Percentiles rank a stretch among this genome's conserved stretches.
phyloP scores from a whole-genome alignment of 345 rosid genomes.

The Acer saccharum region DNA sequence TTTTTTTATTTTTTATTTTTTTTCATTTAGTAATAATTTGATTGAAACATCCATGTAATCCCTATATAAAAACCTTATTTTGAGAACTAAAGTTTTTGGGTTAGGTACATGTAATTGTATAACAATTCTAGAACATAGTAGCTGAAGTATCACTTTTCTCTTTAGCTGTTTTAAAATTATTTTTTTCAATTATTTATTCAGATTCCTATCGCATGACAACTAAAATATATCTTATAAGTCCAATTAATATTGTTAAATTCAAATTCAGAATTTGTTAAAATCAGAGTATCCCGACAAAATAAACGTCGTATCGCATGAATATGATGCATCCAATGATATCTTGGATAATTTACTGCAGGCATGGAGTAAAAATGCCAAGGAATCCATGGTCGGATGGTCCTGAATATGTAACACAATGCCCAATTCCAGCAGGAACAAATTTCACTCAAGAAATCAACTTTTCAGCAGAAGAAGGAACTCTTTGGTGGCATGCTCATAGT shows the following conservation, averaged over 20 bases:
- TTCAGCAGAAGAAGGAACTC: slow-evolving; percentile 22
- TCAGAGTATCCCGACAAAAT: too few relatives aligned
- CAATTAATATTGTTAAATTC: too few relatives aligned
- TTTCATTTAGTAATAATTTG: neutral
- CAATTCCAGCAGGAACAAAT: slow-evolving; percentile 26
- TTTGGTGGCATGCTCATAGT: slow-evolving; percentile 61
- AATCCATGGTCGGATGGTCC: slow-evolving; percentile 41
- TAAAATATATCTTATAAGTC: too few relatives aligned
- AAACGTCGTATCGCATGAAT: too few relatives aligned
- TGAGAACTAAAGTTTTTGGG: neutral
- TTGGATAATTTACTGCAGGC: neutral
- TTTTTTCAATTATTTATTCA: too few relatives aligned
- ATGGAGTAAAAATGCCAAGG: slow-evolving; percentile 29
- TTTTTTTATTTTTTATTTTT: too few relatives aligned
- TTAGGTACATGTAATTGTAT: neutral
- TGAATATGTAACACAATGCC: slow-evolving; percentile 33
- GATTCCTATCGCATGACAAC: too few relatives aligned
- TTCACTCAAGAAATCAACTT: slow-evolving; percentile 25
- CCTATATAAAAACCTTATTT: neutral
- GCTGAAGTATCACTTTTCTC: neutral
- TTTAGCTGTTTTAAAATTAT: neutral
- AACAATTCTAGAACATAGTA: neutral
- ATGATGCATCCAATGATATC: too few relatives aligned
- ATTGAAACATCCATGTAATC: neutral
- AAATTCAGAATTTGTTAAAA: too few relatives aligned